Evolutionary conservation across 164 flowering plant species (phyloP).

Genomic region (Vitis amurensis): DNA sequence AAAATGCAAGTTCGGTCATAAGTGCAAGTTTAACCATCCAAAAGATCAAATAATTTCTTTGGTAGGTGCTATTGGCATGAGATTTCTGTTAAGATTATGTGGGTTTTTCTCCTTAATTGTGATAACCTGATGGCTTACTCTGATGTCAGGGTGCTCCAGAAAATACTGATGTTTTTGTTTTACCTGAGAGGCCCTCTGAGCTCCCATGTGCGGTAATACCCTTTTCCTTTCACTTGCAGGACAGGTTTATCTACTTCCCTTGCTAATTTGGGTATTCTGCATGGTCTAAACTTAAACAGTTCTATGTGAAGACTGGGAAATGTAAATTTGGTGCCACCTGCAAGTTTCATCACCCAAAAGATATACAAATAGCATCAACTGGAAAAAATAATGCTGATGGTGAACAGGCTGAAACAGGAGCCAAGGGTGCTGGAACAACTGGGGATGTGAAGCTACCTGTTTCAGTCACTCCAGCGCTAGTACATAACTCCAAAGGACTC

Average conservation of each 20-base stretch:
- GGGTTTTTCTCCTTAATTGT: not conserved
- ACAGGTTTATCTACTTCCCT: not conserved
- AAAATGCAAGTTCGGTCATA: constrained; percentile 83
- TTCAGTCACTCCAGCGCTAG: constrained; percentile 52
- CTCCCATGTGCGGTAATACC: constrained; percentile 80
- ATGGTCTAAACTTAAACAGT: constrained; percentile 40
- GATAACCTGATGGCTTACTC: constrained; percentile 6
- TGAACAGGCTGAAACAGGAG: constrained; percentile 28
- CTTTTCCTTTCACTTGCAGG: not conserved
- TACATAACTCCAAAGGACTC: constrained; percentile 85
- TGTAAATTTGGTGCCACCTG: constrained; percentile 87
- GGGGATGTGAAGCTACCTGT: constrained; percentile 30
- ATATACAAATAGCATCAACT: constrained; percentile 40
- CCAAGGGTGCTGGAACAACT: constrained; percentile 17
- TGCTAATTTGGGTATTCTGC: constrained; percentile 5
- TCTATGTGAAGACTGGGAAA: constrained; percentile 87
- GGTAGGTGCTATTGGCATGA: constrained; percentile 31
- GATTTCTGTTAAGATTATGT: not conserved
- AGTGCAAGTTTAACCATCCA: constrained; percentile 97
- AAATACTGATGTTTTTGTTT: constrained; percentile 32
- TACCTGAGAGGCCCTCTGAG: constrained; percentile 93
- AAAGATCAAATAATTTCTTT: constrained; percentile 39
- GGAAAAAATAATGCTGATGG: constrained; percentile 39
- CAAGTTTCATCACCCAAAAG: constrained; percentile 95
- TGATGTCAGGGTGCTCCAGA: constrained; percentile 42